phyloP scores from a whole-genome alignment of 2,329 filamentous ascomycete species.

The Fusarium sp. region DNA sequence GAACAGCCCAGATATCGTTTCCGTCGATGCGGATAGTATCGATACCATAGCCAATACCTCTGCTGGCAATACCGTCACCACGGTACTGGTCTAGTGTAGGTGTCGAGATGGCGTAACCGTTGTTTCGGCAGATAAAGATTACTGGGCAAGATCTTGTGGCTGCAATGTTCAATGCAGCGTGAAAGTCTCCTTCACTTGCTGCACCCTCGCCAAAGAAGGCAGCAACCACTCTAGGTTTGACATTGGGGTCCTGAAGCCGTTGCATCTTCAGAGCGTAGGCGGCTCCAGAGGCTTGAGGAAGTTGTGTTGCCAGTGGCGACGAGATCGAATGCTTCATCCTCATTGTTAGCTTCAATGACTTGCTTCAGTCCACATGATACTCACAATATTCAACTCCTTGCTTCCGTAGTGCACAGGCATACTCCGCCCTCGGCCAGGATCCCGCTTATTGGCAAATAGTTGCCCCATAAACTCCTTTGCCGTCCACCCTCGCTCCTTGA shows the following conservation, averaged over 20 bases:
- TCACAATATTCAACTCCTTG: conserved; percentile 82
- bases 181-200: conserved; percentile 91
- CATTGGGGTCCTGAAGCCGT: conserved; percentile 75
- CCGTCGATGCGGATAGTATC: conserved; percentile 92
- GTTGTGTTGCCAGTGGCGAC: conserved; percentile 87
- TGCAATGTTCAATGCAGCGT: conserved; percentile 90
- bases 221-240: conserved; percentile 75
- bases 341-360: conserved; percentile 10
- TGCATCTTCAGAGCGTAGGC: conserved; percentile 91
- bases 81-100: conserved; percentile 92
- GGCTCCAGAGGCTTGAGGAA: conserved; percentile 88
- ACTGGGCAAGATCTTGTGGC: conserved; percentile 89
- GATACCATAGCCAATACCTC: conserved; percentile 92
- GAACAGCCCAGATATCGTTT: conserved; percentile 93
- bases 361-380: conserved; percentile 44
- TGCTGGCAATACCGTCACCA: conserved; percentile 88
- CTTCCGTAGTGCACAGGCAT: conserved; percentile 99
- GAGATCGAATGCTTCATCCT: conserved; percentile 78
- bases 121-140: conserved; percentile 92
- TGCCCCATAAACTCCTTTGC: conserved; percentile 95
- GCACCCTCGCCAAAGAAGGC: conserved; percentile 94
- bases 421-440: conserved; percentile 84
- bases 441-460: conserved; percentile 87
- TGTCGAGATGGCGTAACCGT: conserved; percentile 91
- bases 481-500: conserved; percentile 88